Evolutionary conservation across 768 basidiomycete species (phyloP).

Genomic region (Lactarius evosmus): DNA sequence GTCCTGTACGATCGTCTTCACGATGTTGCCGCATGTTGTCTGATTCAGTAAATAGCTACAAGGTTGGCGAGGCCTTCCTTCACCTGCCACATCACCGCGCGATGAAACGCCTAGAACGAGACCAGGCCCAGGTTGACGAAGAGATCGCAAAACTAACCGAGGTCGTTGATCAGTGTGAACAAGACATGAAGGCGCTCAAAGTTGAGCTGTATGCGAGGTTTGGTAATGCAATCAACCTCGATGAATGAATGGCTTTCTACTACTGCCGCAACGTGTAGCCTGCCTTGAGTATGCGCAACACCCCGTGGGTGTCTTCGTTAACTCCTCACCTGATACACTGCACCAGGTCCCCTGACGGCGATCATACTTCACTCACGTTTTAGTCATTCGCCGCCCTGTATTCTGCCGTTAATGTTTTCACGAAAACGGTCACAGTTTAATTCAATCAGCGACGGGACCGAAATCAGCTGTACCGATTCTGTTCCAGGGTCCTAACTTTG

Average conservation of each 20-base stretch:
- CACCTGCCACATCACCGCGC: slow-evolving; percentile 72
- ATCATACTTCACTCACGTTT: not conserved
- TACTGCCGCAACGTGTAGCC: not conserved
- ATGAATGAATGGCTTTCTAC: slow-evolving; percentile 47
- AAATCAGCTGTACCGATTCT: not conserved
- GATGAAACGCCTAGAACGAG: slow-evolving; percentile 64
- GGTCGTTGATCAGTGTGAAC: slow-evolving; percentile 63
- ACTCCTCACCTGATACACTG: not conserved
- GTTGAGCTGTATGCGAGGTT: slow-evolving; percentile 85
- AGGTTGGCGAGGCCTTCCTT: slow-evolving; percentile 85
- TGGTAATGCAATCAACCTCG: slow-evolving; percentile 88
- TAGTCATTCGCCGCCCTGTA: not conserved
- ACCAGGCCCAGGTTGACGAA: slow-evolving; percentile 56
- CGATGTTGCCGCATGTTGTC: slow-evolving; percentile 5
- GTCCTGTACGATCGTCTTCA: slow-evolving; percentile 55
- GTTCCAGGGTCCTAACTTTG: not conserved
- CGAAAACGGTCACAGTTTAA: not conserved
- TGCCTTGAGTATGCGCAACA: not conserved
- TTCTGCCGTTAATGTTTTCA: not conserved
- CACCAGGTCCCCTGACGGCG: not conserved
- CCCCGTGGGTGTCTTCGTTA: not conserved
- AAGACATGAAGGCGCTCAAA: slow-evolving; percentile 78
- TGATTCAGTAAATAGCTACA: slow-evolving; percentile 56
- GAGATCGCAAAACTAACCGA: slow-evolving; percentile 51
- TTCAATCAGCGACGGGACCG: not conserved